Evolutionary conservation across 108 stramenopile species (phyloP).

Genomic region (Nitzschia sp.): DNA sequence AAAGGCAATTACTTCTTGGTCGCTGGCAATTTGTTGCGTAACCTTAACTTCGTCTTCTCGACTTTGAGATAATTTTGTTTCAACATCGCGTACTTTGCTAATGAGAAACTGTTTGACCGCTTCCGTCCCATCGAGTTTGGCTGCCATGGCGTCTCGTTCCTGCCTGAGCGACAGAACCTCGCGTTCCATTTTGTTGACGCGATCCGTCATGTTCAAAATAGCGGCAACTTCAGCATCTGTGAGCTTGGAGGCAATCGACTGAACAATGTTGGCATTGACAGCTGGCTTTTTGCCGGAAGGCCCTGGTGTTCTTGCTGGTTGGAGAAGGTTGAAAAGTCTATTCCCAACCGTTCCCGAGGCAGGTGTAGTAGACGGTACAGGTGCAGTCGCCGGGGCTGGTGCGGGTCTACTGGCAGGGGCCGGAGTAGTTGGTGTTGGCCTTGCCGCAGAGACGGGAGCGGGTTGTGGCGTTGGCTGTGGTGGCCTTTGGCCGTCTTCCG

Average conservation of each 20-base stretch:
- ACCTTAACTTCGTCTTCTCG: conserved; percentile 63
- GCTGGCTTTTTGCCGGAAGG: conserved; percentile 23
- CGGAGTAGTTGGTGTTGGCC: neutral
- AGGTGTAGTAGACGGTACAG: neutral
- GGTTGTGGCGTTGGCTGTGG: conserved; percentile 30
- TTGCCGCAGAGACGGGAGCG: conserved; percentile 22
- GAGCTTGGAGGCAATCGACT: conserved; percentile 82
- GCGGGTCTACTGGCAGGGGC: neutral
- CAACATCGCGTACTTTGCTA: conserved; percentile 69
- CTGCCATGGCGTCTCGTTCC: conserved; percentile 69
- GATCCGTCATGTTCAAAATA: conserved; percentile 83
- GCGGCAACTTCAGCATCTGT: conserved; percentile 78
- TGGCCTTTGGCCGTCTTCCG: conserved; percentile 36
- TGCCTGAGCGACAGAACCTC: conserved; percentile 44
- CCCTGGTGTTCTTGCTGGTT: conserved; percentile 9
- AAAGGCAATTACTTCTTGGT: conserved; percentile 92
- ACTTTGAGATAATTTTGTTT: conserved; percentile 44
- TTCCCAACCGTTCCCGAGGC: conserved; percentile 3
- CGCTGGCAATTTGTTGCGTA: conserved; percentile 69
- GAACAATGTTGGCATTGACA: conserved; percentile 70
- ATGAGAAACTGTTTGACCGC: conserved; percentile 80
- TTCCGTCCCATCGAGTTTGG: conserved; percentile 75
- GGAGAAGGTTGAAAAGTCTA: conserved; percentile 30
- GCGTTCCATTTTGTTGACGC: conserved; percentile 61
- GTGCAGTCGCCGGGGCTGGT: neutral